Percentiles rank a stretch among this genome's conserved stretches.
These are phyloP conservation scores for Penicillium brasilianum DNA, from an alignment of 2,329 filamentous ascomycete genomes.

Conservation along the genomic window DNA sequence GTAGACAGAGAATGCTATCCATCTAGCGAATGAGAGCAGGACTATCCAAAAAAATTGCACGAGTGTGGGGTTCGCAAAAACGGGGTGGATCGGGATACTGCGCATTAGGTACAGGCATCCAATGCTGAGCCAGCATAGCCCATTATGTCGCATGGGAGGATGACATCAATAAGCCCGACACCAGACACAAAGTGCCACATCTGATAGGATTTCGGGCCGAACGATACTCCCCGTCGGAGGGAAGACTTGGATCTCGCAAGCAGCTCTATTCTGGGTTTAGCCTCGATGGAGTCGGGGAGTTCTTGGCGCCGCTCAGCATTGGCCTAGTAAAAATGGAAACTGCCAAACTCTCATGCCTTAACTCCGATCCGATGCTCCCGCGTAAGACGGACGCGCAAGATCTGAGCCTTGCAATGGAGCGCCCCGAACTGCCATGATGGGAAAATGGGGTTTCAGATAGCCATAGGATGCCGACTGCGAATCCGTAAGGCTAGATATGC, in stretches of 20 bases:
- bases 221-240: constrained; percentile 3
- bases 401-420: neutral
- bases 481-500: neutral
- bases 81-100: neutral
- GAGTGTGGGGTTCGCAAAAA: constrained; percentile 4
- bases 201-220: constrained; percentile 25
- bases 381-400: neutral
- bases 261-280: constrained; percentile 35
- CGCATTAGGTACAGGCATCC: neutral
- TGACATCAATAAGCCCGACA: constrained; percentile 17
- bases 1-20: neutral
- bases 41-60: constrained; percentile 1
- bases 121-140: neutral
- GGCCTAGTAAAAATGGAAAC: neutral
- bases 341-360: neutral
- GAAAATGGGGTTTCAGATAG: neutral
- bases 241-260: constrained; percentile 32
- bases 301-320: neutral
- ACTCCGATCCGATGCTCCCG: constrained; percentile 8
- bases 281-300: constrained; percentile 6
- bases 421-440: neutral
- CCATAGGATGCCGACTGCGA: no score
- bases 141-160: constrained; percentile 3
- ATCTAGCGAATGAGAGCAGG: constrained; percentile 5
- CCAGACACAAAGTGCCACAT: constrained; percentile 10